Evolutionary conservation across 2,329 filamentous ascomycete genomes (phyloP).

Genomic region (Trichoderma koningiopsis): DNA sequence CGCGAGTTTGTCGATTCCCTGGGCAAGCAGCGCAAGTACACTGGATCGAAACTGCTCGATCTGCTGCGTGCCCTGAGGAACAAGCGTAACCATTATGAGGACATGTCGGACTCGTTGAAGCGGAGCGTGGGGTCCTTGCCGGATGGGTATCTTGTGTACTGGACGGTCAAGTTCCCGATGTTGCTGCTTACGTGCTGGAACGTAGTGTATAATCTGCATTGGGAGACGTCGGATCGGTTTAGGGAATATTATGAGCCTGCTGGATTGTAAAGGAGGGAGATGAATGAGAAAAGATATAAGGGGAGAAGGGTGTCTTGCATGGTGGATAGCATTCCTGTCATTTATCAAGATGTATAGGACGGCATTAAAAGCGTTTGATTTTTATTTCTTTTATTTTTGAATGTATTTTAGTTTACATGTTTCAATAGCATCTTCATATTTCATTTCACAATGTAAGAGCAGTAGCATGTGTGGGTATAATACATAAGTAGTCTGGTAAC

Average conservation of each 20-base stretch:
- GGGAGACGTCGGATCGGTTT: slow-evolving; percentile 68
- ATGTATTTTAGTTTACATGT: not conserved
- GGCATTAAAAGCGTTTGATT: slow-evolving; percentile 2
- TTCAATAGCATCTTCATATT: not conserved
- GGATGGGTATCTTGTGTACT: slow-evolving; percentile 81
- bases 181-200: slow-evolving; percentile 78
- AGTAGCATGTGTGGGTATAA: no score
- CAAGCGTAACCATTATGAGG: slow-evolving; percentile 97
- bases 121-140: slow-evolving; percentile 70
- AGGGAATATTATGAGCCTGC: slow-evolving; percentile 67
- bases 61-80: slow-evolving; percentile 86
- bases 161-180: slow-evolving; percentile 77
- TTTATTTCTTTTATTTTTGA: not conserved
- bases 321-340: not conserved
- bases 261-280: slow-evolving; percentile 34
- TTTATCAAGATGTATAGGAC: not conserved
- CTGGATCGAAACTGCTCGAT: slow-evolving; percentile 79
- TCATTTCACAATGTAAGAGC: not conserved
- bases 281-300: not conserved
- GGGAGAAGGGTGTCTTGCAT: not conserved
- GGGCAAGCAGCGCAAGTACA: slow-evolving; percentile 95
- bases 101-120: slow-evolving; percentile 82
- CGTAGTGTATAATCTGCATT: slow-evolving; percentile 66
- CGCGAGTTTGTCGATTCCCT: slow-evolving; percentile 84
- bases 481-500: not conserved